These are phyloP conservation scores for Leccinum subgranulosum DNA, from an alignment of 768 basidiomycete genomes.

Conservation along the genomic window DNA sequence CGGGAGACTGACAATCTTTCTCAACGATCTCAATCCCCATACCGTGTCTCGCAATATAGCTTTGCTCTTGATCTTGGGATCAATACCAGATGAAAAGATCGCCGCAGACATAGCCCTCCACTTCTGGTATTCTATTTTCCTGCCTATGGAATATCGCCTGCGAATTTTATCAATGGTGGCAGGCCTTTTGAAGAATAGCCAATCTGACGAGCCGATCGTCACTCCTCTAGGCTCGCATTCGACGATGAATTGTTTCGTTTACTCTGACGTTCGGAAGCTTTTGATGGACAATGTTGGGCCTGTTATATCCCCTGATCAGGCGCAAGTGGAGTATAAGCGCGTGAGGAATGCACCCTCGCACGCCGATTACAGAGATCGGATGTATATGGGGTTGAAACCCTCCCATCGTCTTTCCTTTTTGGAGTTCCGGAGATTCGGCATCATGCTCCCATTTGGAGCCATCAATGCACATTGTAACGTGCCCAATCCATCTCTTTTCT, in stretches of 20 bases:
- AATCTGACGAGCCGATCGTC: not conserved
- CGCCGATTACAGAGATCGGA: constrained; percentile 42
- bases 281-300: constrained; percentile 15
- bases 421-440: constrained; percentile 38
- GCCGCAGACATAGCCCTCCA: constrained; percentile 46
- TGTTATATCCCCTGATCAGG: constrained; percentile 18
- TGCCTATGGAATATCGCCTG: constrained; percentile 34
- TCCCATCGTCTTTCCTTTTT: constrained; percentile 44
- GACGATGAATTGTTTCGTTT: constrained; percentile 14
- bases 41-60: constrained; percentile 40
- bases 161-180: constrained; percentile 20
- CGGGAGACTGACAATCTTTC: constrained; percentile 37
- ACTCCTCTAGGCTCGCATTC: constrained; percentile 13
- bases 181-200: constrained; percentile 9
- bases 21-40: constrained; percentile 38
- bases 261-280: constrained; percentile 5
- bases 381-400: constrained; percentile 38
- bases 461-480: constrained; percentile 37
- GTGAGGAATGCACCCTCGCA: constrained; percentile 36
- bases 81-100: constrained; percentile 26
- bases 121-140: constrained; percentile 46
- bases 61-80: constrained; percentile 41
- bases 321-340: constrained; percentile 32
- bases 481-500: constrained; percentile 47
- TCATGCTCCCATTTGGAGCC: constrained; percentile 50